These are phyloP conservation scores for Thelonectria rubi DNA, from an alignment of 2,329 filamentous ascomycete species.

Conservation along the genomic window DNA sequence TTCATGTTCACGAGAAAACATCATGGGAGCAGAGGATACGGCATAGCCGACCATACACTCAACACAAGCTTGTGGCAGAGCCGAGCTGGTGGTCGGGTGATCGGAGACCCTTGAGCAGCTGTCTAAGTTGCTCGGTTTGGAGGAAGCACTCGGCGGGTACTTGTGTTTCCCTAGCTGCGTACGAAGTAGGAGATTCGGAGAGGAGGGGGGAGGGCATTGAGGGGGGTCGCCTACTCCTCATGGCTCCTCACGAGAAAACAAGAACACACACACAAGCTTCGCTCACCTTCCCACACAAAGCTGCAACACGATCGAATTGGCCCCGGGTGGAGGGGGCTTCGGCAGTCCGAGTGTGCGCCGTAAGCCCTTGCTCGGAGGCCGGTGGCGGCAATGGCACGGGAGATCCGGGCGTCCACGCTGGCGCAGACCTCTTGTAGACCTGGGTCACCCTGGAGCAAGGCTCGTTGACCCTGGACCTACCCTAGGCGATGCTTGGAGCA, in stretches of 20 bases:
- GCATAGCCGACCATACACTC: constrained; percentile 30
- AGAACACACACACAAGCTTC: background rate
- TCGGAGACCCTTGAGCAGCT: constrained; percentile 33
- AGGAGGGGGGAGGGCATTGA: constrained; percentile 20
- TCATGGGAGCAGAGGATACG: constrained; percentile 16
- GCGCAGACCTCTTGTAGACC: constrained; percentile 4
- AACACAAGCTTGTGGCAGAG: constrained; percentile 14
- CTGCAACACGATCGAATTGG: constrained; percentile 11
- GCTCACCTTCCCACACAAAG: background rate
- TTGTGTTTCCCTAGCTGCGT: constrained; percentile 15
- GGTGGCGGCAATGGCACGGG: constrained; percentile 36
- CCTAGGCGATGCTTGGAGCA: background rate
- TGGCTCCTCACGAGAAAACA: constrained; percentile 10
- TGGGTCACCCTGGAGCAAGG: constrained; percentile 13
- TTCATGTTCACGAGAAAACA: background rate
- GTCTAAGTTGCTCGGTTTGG: constrained; percentile 20
- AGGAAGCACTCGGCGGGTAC: constrained; percentile 13
- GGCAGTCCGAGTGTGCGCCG: constrained; percentile 37
- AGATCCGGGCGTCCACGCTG: constrained; percentile 31
- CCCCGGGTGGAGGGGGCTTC: constrained; percentile 40
- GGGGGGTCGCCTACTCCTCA: constrained; percentile 27
- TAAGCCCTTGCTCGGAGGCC: constrained; percentile 30
- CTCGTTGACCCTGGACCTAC: constrained; percentile 5
- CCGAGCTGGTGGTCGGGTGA: constrained; percentile 38
- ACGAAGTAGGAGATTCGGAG: constrained; percentile 21